Evolutionary conservation across 495 filamentous ascomycete genomes (phyloP).

Genomic region (Penicillium cinerascens): DNA sequence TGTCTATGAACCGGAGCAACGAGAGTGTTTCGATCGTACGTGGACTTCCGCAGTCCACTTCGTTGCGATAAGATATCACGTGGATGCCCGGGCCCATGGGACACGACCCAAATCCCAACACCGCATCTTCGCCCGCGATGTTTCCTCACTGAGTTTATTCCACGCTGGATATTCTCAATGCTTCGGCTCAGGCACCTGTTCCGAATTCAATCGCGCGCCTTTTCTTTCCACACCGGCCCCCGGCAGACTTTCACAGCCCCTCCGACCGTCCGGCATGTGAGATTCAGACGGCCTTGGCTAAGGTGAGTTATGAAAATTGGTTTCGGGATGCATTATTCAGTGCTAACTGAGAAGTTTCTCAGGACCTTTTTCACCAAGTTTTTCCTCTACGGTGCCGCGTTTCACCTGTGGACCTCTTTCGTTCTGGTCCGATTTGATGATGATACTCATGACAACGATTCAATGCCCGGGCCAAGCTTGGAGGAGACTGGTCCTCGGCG

Average conservation of each 20-base stretch:
- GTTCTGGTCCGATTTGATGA: constrained; percentile 37
- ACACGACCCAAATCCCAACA: background rate
- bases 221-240: constrained; percentile 22
- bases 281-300: constrained; percentile 39
- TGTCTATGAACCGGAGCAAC: background rate
- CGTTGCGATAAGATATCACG: constrained; percentile 24
- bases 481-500: background rate
- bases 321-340: background rate
- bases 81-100: constrained; percentile 6
- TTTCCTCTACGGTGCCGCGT: constrained; percentile 37
- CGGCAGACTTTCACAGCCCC: constrained; percentile 11
- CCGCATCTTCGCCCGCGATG: background rate
- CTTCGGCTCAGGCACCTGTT: constrained; percentile 32
- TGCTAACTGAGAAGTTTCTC: background rate
- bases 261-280: constrained; percentile 34
- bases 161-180: constrained; percentile 33
- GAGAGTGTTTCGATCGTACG: background rate
- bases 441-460: constrained; percentile 24
- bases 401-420: constrained; percentile 37
- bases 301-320: constrained; percentile 23
- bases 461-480: constrained; percentile 3
- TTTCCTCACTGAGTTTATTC: constrained; percentile 6
- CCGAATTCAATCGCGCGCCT: constrained; percentile 23
- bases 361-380: constrained; percentile 34
- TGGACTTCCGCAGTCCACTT: background rate